Percentiles rank a stretch among this genome's conserved stretches.
Evolutionary conservation across 495 filamentous ascomycete species (phyloP).

Genomic region (Delitschia confertaspora): DNA sequence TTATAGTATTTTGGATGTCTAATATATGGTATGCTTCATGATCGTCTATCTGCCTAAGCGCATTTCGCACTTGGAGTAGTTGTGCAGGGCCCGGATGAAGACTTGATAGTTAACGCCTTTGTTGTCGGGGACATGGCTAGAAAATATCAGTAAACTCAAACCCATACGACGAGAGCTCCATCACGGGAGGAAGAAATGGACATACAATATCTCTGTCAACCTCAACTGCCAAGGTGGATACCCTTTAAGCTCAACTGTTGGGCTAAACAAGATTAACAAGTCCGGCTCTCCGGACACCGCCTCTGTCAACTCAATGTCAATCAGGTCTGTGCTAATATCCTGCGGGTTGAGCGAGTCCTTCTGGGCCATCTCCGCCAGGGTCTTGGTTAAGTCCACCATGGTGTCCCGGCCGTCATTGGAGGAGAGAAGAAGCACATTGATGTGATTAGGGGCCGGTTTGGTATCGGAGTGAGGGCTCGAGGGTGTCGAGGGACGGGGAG

Average conservation of each 20-base stretch:
- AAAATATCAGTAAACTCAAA: neutral
- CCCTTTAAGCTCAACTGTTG: slow-evolving; percentile 69
- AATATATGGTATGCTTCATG: too few species aligned
- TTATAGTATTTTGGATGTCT: too few species aligned
- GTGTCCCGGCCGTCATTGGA: slow-evolving; percentile 85
- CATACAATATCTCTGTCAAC: slow-evolving; percentile 78
- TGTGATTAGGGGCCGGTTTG: slow-evolving; percentile 33
- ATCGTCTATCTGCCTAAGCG: slow-evolving; percentile 78
- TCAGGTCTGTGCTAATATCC: slow-evolving; percentile 75
- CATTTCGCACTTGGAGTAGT: slow-evolving; percentile 80
- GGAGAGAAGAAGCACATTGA: slow-evolving; percentile 80
- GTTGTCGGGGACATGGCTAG: slow-evolving; percentile 56
- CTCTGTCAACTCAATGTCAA: slow-evolving; percentile 79
- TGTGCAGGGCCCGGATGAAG: slow-evolving; percentile 74
- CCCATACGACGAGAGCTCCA: neutral
- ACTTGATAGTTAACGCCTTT: slow-evolving; percentile 83
- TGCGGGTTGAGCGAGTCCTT: slow-evolving; percentile 64
- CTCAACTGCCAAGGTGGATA: slow-evolving; percentile 96
- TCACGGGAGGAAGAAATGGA: neutral
- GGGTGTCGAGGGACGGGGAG: too few species aligned
- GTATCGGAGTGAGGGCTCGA: slow-evolving; percentile 13
- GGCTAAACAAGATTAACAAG: slow-evolving; percentile 75
- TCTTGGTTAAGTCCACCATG: slow-evolving; percentile 90
- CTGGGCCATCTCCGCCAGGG: slow-evolving; percentile 89
- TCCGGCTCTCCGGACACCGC: slow-evolving; percentile 77